Evolutionary conservation across 768 basidiomycete genomes (phyloP).

Genomic region (Cystobasidium ongulense): DNA sequence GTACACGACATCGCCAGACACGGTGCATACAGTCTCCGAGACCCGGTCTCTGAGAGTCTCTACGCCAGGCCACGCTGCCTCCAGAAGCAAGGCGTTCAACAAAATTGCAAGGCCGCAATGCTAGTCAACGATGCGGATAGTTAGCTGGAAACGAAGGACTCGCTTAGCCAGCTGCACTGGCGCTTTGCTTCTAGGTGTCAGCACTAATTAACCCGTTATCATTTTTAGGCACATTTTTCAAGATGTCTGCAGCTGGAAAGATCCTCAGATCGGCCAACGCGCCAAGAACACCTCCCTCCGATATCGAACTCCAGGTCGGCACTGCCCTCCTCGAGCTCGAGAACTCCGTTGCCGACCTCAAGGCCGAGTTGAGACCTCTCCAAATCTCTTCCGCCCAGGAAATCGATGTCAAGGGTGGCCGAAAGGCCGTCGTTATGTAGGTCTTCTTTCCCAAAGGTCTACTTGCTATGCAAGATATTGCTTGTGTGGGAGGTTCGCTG

Average conservation of each 20-base stretch:
- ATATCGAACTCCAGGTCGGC: constrained; percentile 80
- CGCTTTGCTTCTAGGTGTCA: not conserved
- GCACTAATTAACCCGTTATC: too few relatives aligned
- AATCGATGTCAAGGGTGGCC: constrained; percentile 97
- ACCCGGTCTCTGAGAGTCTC: too few relatives aligned
- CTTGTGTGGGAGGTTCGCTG: not conserved
- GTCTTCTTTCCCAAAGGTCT: not conserved
- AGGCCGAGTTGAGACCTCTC: constrained; percentile 84
- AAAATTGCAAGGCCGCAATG: too few relatives aligned
- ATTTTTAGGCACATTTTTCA: not conserved
- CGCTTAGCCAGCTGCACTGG: not conserved
- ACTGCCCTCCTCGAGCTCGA: constrained; percentile 96
- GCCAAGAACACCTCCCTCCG: constrained; percentile 76
- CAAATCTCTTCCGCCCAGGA: constrained; percentile 98
- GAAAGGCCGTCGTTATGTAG: constrained; percentile 88
- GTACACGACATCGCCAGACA: too few relatives aligned
- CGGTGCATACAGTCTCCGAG: too few relatives aligned
- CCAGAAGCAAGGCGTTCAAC: too few relatives aligned
- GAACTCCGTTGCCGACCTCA: constrained; percentile 96
- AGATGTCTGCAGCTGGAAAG: constrained; percentile 51
- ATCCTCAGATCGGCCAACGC: constrained; percentile 95
- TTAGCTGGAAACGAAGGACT: not conserved
- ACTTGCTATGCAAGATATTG: not conserved
- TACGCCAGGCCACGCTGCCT: too few relatives aligned
- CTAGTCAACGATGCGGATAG: too few relatives aligned